These are phyloP conservation scores for Medicago ruthenica DNA, from an alignment of 306 rosid species.

Conservation along the genomic window DNA sequence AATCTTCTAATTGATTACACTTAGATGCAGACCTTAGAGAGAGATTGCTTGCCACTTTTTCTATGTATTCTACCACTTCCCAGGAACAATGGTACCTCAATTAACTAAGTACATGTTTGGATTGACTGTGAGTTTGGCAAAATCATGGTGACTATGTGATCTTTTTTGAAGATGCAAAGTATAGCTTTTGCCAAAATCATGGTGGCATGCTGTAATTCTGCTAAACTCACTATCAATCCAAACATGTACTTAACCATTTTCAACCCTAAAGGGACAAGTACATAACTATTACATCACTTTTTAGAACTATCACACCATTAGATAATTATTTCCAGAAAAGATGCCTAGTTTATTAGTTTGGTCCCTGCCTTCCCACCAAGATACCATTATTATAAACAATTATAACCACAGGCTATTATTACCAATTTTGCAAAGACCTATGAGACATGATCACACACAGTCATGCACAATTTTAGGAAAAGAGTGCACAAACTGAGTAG, in stretches of 20 bases:
- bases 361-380: neutral
- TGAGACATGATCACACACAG: constrained; percentile 17
- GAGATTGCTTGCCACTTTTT: neutral
- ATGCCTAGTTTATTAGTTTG: constrained; percentile 4
- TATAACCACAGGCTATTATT: constrained; percentile 23
- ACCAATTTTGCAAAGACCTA: constrained; percentile 17
- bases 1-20: constrained; percentile 23
- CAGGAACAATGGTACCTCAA: constrained; percentile 26
- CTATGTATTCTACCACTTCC: constrained; percentile 25
- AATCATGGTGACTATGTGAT: neutral
- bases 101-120: neutral
- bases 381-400: neutral
- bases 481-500: constrained; percentile 30
- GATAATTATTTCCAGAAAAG: constrained; percentile 4
- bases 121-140: neutral
- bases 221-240: neutral
- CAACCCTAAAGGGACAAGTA: constrained; percentile 21
- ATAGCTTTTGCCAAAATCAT: neutral
- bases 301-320: constrained; percentile 5
- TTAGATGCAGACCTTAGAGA: constrained; percentile 8
- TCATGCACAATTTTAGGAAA: constrained; percentile 32
- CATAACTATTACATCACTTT: constrained; percentile 19
- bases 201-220: neutral
- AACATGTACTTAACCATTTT: neutral
- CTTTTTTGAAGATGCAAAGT: too few relatives aligned